phyloP scores from a whole-genome alignment of 345 rosid genomes.

The Sonneratia caseolaris region DNA sequence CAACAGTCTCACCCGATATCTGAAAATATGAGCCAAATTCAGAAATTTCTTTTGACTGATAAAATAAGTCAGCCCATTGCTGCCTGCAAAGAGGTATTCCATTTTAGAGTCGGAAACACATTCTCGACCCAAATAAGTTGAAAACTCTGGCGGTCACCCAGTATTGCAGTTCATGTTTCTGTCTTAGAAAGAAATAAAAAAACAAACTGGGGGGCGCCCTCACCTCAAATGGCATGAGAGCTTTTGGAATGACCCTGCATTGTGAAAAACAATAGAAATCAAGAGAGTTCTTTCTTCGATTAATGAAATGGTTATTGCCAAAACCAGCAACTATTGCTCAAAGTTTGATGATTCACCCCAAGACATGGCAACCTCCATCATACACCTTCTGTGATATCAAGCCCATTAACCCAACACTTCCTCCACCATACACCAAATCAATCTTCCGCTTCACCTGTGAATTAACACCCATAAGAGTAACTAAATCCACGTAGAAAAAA shows the following conservation, averaged over 20 bases:
- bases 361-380: constrained; percentile 83
- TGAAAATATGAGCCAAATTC: constrained; percentile 14
- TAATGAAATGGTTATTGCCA: constrained; percentile 9
- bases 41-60: background rate
- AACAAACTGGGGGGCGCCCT: background rate
- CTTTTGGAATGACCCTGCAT: constrained; percentile 89
- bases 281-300: constrained; percentile 4
- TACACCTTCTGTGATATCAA: constrained; percentile 71
- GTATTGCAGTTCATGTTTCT: background rate
- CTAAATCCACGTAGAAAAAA: background rate
- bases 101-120: background rate
- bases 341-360: constrained; percentile 44
- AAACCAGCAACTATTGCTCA: constrained; percentile 7
- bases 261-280: constrained; percentile 14
- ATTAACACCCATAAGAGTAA: constrained; percentile 1
- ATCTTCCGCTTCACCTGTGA: constrained; percentile 75
- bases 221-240: constrained; percentile 94
- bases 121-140: background rate
- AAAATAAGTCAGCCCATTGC: background rate
- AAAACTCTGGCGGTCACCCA: background rate
- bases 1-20: constrained; percentile 89
- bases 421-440: constrained; percentile 92
- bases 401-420: constrained; percentile 97
- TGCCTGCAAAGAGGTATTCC: background rate
- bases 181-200: constrained; percentile 4